These are phyloP conservation scores for Dillenia suffruticosa DNA, from an alignment of 164 flowering plant genomes.

Conservation along the genomic window DNA sequence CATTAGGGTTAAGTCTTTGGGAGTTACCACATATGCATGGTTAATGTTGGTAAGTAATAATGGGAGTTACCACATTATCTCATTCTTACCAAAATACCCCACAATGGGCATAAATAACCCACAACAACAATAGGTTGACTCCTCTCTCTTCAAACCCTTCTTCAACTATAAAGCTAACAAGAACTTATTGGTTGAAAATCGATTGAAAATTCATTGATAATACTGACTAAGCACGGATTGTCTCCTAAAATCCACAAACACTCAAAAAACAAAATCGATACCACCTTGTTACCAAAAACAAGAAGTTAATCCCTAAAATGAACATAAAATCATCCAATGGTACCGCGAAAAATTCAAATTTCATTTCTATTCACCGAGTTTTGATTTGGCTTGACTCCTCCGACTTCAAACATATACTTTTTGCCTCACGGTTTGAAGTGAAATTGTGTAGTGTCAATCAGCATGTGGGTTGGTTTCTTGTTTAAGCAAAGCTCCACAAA, in stretches of 20 bases:
- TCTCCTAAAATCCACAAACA: neutral
- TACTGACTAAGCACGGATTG: neutral
- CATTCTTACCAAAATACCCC: too few relatives aligned
- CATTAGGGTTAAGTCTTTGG: too few relatives aligned
- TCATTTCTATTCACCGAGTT: neutral
- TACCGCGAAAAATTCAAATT: neutral
- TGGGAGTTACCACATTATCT: too few relatives aligned
- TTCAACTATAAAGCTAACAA: neutral
- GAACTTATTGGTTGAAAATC: neutral
- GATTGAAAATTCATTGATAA: neutral
- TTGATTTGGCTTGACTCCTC: neutral
- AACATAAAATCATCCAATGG: neutral
- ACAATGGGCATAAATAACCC: too few relatives aligned
- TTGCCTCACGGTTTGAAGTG: too few relatives aligned
- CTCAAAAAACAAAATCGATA: neutral
- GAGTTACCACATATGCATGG: too few relatives aligned
- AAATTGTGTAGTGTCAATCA: too few relatives aligned
- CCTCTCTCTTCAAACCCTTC: neutral
- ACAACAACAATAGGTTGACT: neutral
- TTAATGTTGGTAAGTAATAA: too few relatives aligned
- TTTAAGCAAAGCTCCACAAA: too few relatives aligned
- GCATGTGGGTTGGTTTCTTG: too few relatives aligned
- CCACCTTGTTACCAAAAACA: neutral
- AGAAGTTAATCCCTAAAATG: neutral
- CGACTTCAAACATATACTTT: too few relatives aligned